Base-by-base conservation (phyloP, 2,329 filamentous ascomycete species). In the Sclerotinia glacialis region DNA sequence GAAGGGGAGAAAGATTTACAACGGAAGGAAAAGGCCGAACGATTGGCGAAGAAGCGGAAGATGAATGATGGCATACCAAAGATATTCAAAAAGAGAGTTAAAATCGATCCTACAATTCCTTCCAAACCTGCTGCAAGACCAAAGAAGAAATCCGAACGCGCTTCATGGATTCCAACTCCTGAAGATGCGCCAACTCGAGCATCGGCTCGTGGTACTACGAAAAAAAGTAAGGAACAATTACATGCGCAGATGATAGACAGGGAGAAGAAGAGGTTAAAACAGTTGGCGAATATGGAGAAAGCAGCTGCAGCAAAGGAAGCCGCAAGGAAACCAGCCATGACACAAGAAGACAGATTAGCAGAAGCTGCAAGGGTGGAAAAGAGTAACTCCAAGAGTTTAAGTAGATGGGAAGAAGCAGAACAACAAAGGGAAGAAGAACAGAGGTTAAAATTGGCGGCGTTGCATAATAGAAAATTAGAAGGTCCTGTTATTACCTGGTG, bases 351-450 rank as follows among this genome's bases (percentile, higher is more conserved):
- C 76, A 86, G 93, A 47, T 82, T 97, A 37, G 88, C 86, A 37
- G 92, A 96, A 78, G 93, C 93, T 1, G 91, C 89, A 23, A 80
- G 88, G 63, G 89, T 96, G 8, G 95, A 98, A 78, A 89, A 90
- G 78, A 83, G 89, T 73, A 97, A 99, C 78, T 86, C 89, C 72
- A 96, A 92, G 82, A 98, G 90, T 78, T 80, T 97, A 74, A 97
- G 94, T 75, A 85, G 92, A 66, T 98, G 94, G 93, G 93, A 98
- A 77, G 90, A 92, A 77, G 91, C 92, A 8, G 95, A 99, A 79
- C 93, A 92, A 78, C 88, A 90, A 76, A 87, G 94, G 67, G 90
- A 93, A 71, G 92, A 94, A 73, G 91, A 96, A 75, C 85, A 94
- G 69, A 85, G 87, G 70, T 90, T 88, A 50, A 94, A 90, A 78